Evolutionary conservation across 129 eudicot species (phyloP), one percentile per base, ranked within the genome.

Genomic region (Ambrosia artemisiifolia): DNA sequence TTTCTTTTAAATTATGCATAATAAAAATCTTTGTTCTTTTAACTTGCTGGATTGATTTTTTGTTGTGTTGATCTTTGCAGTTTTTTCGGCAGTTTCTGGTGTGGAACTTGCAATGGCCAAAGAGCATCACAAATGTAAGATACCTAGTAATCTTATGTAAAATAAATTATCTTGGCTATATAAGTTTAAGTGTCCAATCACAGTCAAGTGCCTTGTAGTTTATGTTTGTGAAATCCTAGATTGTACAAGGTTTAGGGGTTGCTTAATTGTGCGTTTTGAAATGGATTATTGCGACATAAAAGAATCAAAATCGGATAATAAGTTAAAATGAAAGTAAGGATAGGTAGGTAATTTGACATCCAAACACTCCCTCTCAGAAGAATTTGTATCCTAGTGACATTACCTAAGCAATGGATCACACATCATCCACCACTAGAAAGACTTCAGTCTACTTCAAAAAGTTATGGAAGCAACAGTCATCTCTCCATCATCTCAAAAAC

Each of bases 51-150:
- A 50, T 19, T 74, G 65, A 78, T 69, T 75, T 8, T 24, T 36
- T 49, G 30, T 69, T 56, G 20, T 65, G 73, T n/a, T 65, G 35
- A 67, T 12, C 53, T 47, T 77, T 82, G 88, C 87, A 93, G 98
- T 94, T 17, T 90, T 94, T 75, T 90, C 98, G 34, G 98, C 97
- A 2, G 96, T 94, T 59, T 94, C 98, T 36, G 97, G 98, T 5
- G 77, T 94, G 71, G 98, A 94, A 72, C 82, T 94, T 76, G 85
- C 97, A 24, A 72, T 88, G 91, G 71, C 85, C 42, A 86, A 94
- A 78, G 98, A 94, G 74, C 97, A 94, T 76, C 98, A 90, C 83
- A 88, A 83, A 81, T 94, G 98, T 94, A 88, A 61, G 65, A 72
- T 43, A 47, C 6, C 28, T 60, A 13, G 42, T 32, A 18, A 4